Conservation (phyloP, 257 asterid genomes). For the Nicotiana undulata region DNA sequence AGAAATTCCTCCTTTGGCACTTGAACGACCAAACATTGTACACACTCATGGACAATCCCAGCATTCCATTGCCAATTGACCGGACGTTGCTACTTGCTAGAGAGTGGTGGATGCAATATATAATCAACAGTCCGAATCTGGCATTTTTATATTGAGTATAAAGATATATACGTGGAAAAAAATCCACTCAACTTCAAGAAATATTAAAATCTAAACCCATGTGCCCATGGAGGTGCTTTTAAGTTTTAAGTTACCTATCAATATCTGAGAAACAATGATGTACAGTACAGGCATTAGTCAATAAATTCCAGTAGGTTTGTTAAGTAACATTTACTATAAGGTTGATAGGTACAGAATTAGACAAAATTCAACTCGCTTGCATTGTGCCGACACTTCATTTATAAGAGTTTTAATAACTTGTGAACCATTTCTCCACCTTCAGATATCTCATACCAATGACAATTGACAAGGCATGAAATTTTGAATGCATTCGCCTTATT, state of each 20-base stretch:
- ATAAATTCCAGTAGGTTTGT: constrained; percentile 17
- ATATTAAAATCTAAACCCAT: background rate
- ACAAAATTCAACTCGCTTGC: background rate
- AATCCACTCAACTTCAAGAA: background rate
- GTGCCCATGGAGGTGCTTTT: too few relatives aligned
- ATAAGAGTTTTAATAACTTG: background rate
- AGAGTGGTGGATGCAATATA: too few relatives aligned
- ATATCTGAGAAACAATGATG: background rate
- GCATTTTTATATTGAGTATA: background rate
- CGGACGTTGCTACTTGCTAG: too few relatives aligned
- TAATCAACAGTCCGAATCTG: too few relatives aligned
- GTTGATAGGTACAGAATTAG: constrained; percentile 11
- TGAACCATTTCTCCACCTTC: background rate
- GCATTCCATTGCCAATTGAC: background rate
- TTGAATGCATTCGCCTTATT: background rate
- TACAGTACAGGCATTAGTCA: background rate
- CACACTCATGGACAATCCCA: background rate
- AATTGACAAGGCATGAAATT: background rate
- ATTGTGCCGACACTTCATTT: constrained; percentile 3
- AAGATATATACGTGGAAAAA: background rate
- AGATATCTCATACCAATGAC: background rate
- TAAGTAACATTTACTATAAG: constrained; percentile 11
- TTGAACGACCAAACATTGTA: background rate
- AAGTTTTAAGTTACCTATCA: background rate
- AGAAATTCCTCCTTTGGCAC: constrained; percentile 15